A percentile compares a stretch with the other conserved stretches of the same genome.
phyloP scores from a whole-genome alignment of 169 alveolate genomes.

The Amoebophrya sp. region DNA sequence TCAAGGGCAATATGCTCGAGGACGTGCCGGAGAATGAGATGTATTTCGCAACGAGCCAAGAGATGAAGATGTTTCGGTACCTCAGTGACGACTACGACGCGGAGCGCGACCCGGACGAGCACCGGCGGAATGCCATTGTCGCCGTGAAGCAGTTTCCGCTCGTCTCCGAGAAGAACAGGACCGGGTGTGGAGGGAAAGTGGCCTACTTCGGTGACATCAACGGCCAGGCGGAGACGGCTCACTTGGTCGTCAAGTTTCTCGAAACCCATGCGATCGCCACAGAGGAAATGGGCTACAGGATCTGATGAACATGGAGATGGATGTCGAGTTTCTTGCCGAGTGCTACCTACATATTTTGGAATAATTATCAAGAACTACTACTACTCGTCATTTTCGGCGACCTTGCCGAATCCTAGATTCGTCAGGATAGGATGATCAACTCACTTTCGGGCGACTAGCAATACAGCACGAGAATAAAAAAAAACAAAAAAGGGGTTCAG shows the following conservation, averaged over 20 bases:
- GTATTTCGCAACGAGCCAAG: conserved; percentile 25
- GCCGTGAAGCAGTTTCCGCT: not conserved
- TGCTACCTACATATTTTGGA: no score
- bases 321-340: no score
- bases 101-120: not conserved
- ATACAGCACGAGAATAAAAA: no score
- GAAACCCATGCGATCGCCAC: not conserved
- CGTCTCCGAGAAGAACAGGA: no score
- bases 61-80: not conserved
- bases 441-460: no score
- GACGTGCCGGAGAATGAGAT: not conserved
- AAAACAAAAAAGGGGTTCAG: no score
- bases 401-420: no score
- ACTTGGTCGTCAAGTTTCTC: not conserved
- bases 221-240: not conserved
- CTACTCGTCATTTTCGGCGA: no score
- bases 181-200: conserved; percentile 18
- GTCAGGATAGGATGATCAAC: no score
- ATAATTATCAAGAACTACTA: no score
- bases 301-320: no score
- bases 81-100: conserved; percentile 1
- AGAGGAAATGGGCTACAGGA: no score
- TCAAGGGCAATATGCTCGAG: conserved; percentile 24
- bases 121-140: not conserved
- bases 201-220: conserved; percentile 25